Evolutionary conservation across 2,329 filamentous ascomycete genomes (phyloP).

Genomic region (Fusarium pininemorale): DNA sequence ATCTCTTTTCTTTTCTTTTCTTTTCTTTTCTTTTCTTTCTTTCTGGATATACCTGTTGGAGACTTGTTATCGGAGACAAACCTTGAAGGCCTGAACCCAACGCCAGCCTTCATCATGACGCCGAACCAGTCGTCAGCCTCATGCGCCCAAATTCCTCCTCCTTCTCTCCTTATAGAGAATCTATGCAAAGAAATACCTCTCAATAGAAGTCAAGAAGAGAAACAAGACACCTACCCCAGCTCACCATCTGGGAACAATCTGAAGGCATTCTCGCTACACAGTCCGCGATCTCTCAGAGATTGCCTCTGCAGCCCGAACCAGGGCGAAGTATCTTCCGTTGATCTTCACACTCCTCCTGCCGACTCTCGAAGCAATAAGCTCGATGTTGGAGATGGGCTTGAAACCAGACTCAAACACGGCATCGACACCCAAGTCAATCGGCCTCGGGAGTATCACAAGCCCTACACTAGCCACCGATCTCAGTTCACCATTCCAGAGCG

Average conservation of each 20-base stretch:
- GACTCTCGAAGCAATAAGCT: background rate
- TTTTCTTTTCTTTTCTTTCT: background rate
- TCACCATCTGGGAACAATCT: background rate
- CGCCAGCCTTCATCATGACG: background rate
- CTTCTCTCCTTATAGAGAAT: constrained; percentile 28
- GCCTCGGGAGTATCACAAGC: background rate
- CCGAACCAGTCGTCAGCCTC: constrained; percentile 5
- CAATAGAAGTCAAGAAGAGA: background rate
- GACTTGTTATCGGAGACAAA: background rate
- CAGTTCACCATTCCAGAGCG: constrained; percentile 7
- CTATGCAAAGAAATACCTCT: background rate
- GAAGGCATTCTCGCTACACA: background rate
- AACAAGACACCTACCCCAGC: background rate
- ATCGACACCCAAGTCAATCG: background rate
- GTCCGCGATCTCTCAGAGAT: background rate
- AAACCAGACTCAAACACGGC: background rate
- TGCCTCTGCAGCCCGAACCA: constrained; percentile 5
- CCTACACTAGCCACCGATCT: background rate
- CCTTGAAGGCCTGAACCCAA: background rate
- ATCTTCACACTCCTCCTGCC: constrained; percentile 23
- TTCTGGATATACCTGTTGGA: background rate
- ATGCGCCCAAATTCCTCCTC: constrained; percentile 18
- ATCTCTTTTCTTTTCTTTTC: background rate
- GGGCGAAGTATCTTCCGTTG: constrained; percentile 11
- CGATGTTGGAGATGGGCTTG: background rate